phyloP scores from a whole-genome alignment of 2,329 filamentous ascomycete genomes.

The Plectosphaerella cucumerina region DNA sequence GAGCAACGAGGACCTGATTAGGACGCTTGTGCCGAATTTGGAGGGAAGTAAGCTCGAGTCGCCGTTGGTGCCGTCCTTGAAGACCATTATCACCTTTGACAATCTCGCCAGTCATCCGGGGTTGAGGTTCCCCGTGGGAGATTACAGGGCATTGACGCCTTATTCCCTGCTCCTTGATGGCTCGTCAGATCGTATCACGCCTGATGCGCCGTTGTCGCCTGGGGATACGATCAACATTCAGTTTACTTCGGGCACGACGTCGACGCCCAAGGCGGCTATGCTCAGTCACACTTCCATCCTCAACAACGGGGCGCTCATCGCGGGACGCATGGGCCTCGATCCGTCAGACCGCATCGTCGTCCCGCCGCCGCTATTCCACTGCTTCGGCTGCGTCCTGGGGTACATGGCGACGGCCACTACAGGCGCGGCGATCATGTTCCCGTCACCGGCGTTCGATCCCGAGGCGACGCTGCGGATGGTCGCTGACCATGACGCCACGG shows the following conservation, averaged over 20 bases:
- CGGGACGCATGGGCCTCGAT: conserved; percentile 75
- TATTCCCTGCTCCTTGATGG: conserved; percentile 36
- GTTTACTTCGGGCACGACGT: conserved; percentile 95
- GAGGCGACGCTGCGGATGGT: conserved; percentile 60
- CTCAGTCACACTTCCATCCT: conserved; percentile 81
- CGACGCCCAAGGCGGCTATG: conserved; percentile 85
- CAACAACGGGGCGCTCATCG: conserved; percentile 88
- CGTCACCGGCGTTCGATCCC: conserved; percentile 82
- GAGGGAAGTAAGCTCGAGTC: conserved; percentile 26
- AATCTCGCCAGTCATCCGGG: conserved; percentile 56
- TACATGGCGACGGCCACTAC: conserved; percentile 90
- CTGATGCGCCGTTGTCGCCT: conserved; percentile 44
- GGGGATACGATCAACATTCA: conserved; percentile 88
- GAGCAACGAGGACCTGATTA: conserved; percentile 46
- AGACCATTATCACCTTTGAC: conserved; percentile 70
- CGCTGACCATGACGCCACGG: conserved; percentile 50
- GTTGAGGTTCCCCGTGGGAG: conserved; percentile 34
- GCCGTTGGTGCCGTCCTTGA: conserved; percentile 62
- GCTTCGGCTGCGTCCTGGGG: conserved; percentile 88
- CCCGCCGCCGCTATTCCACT: conserved; percentile 82
- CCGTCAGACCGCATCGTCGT: conserved; percentile 74
- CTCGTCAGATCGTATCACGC: conserved; percentile 28
- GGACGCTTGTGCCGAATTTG: conserved; percentile 39
- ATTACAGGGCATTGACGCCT: conserved; percentile 37
- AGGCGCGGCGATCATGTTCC: conserved; percentile 78